Base-by-base conservation (phyloP, 2,329 filamentous ascomycete species). In the Monilinia polystroma region DNA sequence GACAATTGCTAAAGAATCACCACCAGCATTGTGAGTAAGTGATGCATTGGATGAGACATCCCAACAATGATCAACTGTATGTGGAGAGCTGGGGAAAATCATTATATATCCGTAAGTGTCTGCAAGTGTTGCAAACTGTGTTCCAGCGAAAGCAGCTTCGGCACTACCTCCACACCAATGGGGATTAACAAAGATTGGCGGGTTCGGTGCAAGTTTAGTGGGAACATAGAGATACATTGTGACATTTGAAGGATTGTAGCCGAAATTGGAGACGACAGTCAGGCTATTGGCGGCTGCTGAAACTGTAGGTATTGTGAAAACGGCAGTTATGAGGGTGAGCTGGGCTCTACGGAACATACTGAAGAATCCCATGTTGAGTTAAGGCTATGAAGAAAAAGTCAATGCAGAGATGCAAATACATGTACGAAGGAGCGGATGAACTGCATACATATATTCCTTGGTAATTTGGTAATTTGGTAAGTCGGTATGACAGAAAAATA, bases 51-150 rank as follows among this genome's bases (percentile, higher is more conserved):
- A 84, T 12, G 82, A 81, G 1, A 87, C 85, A 69, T 88, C 86
- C 84, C 85, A 88, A 77, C 85, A 88, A 70, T 76, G 77, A 16
- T 78, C 84, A n/a, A 75, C 75, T 70, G 84, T 82, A 7, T 63
- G 26, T 0, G 83, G 82, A 1, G 81, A 82, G 68, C 81, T 79
- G 1, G 84, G 84, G 74, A 85, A 88, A 73, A 88, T 84, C 68
- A 84, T 81, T 63, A 89, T 86, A 75, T 84, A 87, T 35, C 84
- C 85, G 64, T 85, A 79, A 55, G 78, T 72, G 68, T 83, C 82
- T 4, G 86, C 83, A 14, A 85, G 77, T 1, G 78, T 77, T 26
- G 83, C 82, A 74, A 84, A 88, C 16, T 83, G 69, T 18, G 76
- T 75, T 20, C 67, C 70, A 0, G 70, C 65, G 45, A 75, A 77